These are phyloP conservation scores for Pseudophaeomoniella oleicola DNA, from an alignment of 2,329 filamentous ascomycete genomes.

Conservation along the genomic window DNA sequence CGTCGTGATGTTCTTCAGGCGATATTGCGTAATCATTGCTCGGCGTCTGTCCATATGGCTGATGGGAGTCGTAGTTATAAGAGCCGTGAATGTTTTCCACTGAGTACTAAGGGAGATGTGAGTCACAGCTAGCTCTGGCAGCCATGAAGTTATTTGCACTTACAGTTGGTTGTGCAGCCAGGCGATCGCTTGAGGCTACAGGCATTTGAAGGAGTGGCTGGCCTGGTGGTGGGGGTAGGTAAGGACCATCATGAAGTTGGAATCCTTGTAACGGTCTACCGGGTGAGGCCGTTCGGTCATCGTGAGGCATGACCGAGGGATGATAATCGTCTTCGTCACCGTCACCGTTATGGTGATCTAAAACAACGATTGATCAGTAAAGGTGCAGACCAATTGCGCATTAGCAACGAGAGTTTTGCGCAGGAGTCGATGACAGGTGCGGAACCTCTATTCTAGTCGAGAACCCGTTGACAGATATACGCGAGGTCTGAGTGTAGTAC, in stretches of 20 bases:
- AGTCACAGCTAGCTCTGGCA: no score
- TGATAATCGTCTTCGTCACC: slow-evolving; percentile 24
- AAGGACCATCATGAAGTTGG: slow-evolving; percentile 67
- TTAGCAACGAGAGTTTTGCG: no score
- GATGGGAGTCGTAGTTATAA: slow-evolving; percentile 31
- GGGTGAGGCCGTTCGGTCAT: slow-evolving; percentile 57
- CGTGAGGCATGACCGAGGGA: slow-evolving; percentile 35
- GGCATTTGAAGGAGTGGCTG: slow-evolving; percentile 54
- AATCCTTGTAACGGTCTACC: slow-evolving; percentile 63
- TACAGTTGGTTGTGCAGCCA: slow-evolving; percentile 75
- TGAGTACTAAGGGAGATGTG: slow-evolving; percentile 48
- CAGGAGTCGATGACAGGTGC: no score
- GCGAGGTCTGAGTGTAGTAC: no score
- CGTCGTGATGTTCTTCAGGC: slow-evolving; percentile 74
- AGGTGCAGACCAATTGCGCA: no score
- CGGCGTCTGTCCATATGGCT: slow-evolving; percentile 16
- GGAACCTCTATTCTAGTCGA: no score
- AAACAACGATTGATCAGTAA: no score
- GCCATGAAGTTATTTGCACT: no score
- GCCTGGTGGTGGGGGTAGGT: slow-evolving; percentile 35
- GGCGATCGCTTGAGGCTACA: slow-evolving; percentile 52
- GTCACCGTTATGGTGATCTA: no score
- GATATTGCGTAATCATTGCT: slow-evolving; percentile 59
- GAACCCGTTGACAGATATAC: no score
- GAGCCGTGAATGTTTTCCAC: slow-evolving; percentile 53